Evolutionary conservation across 116 monocot genomes (phyloP), one percentile per base, ranked within the genome.

Genomic region (Zostera marina): DNA sequence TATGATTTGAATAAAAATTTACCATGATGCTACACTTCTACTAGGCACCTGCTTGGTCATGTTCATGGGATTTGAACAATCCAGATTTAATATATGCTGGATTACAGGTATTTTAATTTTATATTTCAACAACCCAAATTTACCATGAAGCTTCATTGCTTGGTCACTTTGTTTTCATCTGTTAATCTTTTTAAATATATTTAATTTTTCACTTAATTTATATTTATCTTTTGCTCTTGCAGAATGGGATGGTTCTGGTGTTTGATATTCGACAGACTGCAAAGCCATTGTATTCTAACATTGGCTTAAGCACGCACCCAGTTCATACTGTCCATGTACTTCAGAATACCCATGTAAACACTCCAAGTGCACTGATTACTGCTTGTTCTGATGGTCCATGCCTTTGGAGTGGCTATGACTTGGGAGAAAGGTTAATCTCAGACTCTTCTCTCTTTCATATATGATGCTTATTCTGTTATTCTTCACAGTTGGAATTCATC

Each of bases 181-280:
- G n/a, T n/a, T n/a, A n/a, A 7, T 57, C n/a, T 57, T 3, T 43
- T 59, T 42, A 17, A 43, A 42, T 20, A 42, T 59, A 41, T 59
- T 20, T 26, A 61, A 1, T 41, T 8, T 22, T 15, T 19, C 1
- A 1, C 13, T 26, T 23, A 40, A 32, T 32, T 32, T 38, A 11
- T 22, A 38, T 44, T 58, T 15, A 6, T 11, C 61, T 39, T 65
- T 63, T 54, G 2, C 14, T 51, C 22, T 54, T 57, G 43, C 66
- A 96, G 96, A 88, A 80, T 67, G 96, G 96, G 16, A 82, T 63
- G 63, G 70, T 89, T 1, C 55, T 85, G 59, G 70, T 81, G 41
- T 96, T 96, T 80, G 96, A 96, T 66, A 61, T 85, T 54, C 96
- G 96, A 48, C 89, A 89, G 74, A 96, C 89, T 43, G 66, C 78